These are phyloP conservation scores for Hortiboletus rubellus DNA, from an alignment of 1,284 basidiomycete species.

Conservation along the genomic window DNA sequence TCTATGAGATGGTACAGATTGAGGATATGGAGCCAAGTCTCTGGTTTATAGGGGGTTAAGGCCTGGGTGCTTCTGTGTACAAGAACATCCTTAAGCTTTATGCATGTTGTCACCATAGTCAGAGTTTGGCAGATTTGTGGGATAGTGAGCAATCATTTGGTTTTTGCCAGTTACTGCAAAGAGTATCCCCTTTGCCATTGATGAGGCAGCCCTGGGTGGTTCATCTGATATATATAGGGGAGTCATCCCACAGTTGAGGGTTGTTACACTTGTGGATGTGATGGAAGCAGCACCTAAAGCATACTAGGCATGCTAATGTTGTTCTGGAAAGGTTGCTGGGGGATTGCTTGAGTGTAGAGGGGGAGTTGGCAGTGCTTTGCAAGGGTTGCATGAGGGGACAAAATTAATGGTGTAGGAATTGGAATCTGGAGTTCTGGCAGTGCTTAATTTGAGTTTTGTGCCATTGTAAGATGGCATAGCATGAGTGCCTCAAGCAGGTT, in stretches of 20 bases:
- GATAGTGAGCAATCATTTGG: neutral
- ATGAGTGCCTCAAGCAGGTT: too few species aligned
- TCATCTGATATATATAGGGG: neutral
- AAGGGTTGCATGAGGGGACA: too few species aligned
- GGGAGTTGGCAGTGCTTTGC: too few species aligned
- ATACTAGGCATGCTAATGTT: neutral
- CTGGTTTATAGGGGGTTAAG: neutral
- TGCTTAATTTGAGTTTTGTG: too few species aligned
- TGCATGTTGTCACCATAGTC: neutral
- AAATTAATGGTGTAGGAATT: too few species aligned
- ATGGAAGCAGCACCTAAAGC: neutral
- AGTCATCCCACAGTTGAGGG: neutral
- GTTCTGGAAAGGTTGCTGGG: too few species aligned
- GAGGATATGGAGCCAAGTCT: neutral
- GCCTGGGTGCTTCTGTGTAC: neutral
- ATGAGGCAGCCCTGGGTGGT: neutral
- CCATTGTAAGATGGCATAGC: too few species aligned
- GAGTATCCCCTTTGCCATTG: neutral
- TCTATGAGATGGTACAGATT: too few species aligned
- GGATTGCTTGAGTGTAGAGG: too few species aligned
- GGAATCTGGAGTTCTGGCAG: too few species aligned
- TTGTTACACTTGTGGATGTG: neutral
- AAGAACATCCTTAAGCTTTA: neutral
- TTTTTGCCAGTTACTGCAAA: neutral
- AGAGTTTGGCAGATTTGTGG: neutral